Conservation (phyloP, 495 filamentous ascomycete species). For the Podospora bellae-mahoneyi region DNA sequence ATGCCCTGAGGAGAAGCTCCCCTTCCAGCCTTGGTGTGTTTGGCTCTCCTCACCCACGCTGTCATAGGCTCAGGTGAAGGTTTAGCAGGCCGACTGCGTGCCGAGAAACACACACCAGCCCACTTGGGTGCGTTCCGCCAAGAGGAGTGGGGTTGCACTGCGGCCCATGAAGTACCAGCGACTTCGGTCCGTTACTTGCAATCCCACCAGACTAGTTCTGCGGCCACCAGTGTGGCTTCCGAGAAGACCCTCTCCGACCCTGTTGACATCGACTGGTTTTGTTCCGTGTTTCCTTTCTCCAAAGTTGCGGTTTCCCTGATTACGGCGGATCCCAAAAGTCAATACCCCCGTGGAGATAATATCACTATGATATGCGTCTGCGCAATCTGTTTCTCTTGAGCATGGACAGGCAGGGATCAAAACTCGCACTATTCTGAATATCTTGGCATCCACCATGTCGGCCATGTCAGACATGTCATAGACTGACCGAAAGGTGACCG, state of each 20-base stretch:
- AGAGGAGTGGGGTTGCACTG: constrained; percentile 11
- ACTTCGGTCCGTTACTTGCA: constrained; percentile 11
- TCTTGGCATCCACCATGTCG: not conserved
- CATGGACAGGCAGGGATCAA: not conserved
- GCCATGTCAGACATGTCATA: not conserved
- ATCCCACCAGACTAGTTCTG: not conserved
- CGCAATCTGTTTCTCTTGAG: not conserved
- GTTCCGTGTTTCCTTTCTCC: not conserved
- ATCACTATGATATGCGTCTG: not conserved
- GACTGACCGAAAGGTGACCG: not conserved
- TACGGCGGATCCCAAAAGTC: too few species aligned
- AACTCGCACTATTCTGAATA: not conserved
- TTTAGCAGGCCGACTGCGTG: not conserved
- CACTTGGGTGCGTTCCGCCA: constrained; percentile 8
- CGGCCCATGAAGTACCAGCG: constrained; percentile 14
- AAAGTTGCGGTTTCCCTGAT: not conserved
- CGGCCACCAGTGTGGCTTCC: constrained; percentile 8
- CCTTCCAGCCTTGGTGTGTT: not conserved
- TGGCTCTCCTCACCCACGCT: not conserved
- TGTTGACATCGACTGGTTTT: too few species aligned
- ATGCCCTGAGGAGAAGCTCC: not conserved
- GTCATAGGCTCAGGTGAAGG: too few species aligned
- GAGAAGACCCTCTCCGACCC: not conserved
- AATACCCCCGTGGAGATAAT: not conserved
- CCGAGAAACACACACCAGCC: constrained; percentile 15